Evolutionary conservation across 805 yeast genomes (phyloP).

Genomic region (Saccharomycopsis sp.): DNA sequence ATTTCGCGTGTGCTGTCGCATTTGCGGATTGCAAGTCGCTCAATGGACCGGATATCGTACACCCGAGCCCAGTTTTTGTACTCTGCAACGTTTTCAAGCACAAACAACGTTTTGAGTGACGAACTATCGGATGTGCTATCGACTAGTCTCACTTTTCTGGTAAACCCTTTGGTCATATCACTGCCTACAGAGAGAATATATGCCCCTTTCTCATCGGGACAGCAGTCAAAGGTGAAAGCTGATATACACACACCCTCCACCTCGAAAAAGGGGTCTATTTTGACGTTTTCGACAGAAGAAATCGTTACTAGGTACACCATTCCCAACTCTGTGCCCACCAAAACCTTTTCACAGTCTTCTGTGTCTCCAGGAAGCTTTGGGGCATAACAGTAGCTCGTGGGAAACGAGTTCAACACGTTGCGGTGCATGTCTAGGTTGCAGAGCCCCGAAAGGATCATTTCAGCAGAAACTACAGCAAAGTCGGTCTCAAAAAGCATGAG

Average conservation of each 20-base stretch:
- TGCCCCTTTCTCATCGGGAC: not conserved
- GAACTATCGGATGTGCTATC: not conserved
- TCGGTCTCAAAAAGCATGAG: conserved; percentile 2
- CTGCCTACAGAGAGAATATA: conserved; percentile 7
- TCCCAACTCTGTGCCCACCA: conserved; percentile 9
- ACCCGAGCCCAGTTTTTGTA: conserved; percentile 10
- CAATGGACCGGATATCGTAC: conserved; percentile 4
- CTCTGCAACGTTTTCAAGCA: conserved; percentile 4
- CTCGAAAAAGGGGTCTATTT: not conserved
- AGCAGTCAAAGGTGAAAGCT: conserved; percentile 2
- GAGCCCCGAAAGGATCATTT: conserved; percentile 9
- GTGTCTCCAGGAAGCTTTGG: too few relatives aligned
- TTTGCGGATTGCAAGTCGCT: not conserved
- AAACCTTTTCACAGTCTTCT: conserved; percentile 1
- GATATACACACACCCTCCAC: conserved; percentile 3
- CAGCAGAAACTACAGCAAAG: not conserved
- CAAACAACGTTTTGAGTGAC: not conserved
- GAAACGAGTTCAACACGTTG: conserved; percentile 3
- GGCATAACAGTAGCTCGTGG: conserved; percentile 3
- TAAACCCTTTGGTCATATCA: conserved; percentile 10
- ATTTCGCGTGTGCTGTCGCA: conserved; percentile 9
- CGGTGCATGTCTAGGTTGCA: not conserved
- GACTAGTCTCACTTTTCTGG: not conserved
- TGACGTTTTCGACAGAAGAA: not conserved
- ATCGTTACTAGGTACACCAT: conserved; percentile 1